A percentile compares a stretch with the other conserved stretches of the same genome.
Conservation (phyloP, 495 filamentous ascomycete genomes). For the Daldinia loculata region DNA sequence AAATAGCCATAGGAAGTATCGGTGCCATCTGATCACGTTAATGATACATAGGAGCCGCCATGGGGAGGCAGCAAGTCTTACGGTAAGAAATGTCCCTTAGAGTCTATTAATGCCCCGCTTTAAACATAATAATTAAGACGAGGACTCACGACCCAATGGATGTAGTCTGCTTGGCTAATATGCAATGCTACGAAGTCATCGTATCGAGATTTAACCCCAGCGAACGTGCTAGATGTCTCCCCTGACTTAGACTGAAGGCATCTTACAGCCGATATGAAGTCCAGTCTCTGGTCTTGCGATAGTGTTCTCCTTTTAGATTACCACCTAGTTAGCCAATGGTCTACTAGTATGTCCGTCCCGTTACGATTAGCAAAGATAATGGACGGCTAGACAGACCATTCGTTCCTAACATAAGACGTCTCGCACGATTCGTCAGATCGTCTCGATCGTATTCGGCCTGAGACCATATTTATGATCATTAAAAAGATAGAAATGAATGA, state of each 20-base stretch:
- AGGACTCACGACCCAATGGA: slow-evolving; percentile 51
- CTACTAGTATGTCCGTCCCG: background rate
- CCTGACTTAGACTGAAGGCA: slow-evolving; percentile 51
- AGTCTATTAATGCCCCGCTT: background rate
- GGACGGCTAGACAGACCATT: slow-evolving; percentile 40
- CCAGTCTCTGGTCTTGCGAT: slow-evolving; percentile 40
- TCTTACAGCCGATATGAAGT: slow-evolving; percentile 55
- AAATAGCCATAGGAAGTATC: slow-evolving; percentile 53
- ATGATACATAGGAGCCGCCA: slow-evolving; percentile 11
- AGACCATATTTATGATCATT: slow-evolving; percentile 9
- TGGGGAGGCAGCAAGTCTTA: background rate
- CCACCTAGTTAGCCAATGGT: background rate
- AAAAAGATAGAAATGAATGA: slow-evolving; percentile 6
- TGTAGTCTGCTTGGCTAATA: slow-evolving; percentile 47
- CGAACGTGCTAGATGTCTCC: slow-evolving; percentile 41
- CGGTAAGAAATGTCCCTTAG: slow-evolving; percentile 45
- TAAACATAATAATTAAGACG: background rate
- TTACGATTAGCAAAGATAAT: background rate
- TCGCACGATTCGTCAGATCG: slow-evolving; percentile 16
- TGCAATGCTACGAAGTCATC: slow-evolving; percentile 59
- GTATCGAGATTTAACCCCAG: slow-evolving; percentile 53
- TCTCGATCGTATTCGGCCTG: slow-evolving; percentile 3
- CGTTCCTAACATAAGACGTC: slow-evolving; percentile 36
- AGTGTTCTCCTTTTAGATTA: slow-evolving; percentile 42
- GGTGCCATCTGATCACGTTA: slow-evolving; percentile 51